Base-by-base conservation (phyloP, 129 eudicot genomes). In the Pseudognaphalium luteoalbum region DNA sequence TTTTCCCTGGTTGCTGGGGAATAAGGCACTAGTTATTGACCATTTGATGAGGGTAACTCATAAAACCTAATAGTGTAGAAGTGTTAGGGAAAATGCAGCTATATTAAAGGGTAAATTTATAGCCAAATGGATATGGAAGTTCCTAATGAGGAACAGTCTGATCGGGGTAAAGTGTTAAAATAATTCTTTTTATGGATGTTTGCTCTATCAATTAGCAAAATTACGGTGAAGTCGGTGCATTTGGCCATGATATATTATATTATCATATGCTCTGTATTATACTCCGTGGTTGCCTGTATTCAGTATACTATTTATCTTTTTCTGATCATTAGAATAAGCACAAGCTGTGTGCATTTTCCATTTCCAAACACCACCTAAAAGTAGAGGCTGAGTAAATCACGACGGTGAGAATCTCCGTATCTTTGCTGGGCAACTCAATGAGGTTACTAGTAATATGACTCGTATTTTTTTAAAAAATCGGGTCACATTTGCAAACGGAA, bases 351-450 rank as follows among this genome's bases (percentile, higher is more conserved):
- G 28, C 28, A 25, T 25, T 25, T 25, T 25, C 28, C 28, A 25
- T 25, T 25, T 25, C 28, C 28, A 25, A 25, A 25, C 1, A 25
- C 28, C 28, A 25, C 28, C 28, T 25, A 25, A 25, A 25, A 25
- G 28, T 25, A 25, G 28, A 25, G 28, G 28, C 28, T 25, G 1
- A 25, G 28, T 25, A n/a, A n/a, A n/a, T n/a, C n/a, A n/a, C n/a
- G n/a, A n/a, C n/a, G n/a, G n/a, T n/a, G n/a, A n/a, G n/a, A n/a
- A n/a, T n/a, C n/a, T n/a, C n/a, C n/a, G n/a, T n/a, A n/a, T n/a
- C n/a, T n/a, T n/a, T n/a, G n/a, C n/a, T n/a, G n/a, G n/a, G 84
- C 83, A 59, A 34, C 76, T 75, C 16, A 16, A 25, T 11, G 70
- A 56, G 59, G 60, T 56, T 35, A n/a, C n/a, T n/a, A n/a, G n/a